These are phyloP conservation scores for Melanopsichium pennsylvanicum DNA, from an alignment of 1,284 basidiomycete genomes.

Conservation along the genomic window DNA sequence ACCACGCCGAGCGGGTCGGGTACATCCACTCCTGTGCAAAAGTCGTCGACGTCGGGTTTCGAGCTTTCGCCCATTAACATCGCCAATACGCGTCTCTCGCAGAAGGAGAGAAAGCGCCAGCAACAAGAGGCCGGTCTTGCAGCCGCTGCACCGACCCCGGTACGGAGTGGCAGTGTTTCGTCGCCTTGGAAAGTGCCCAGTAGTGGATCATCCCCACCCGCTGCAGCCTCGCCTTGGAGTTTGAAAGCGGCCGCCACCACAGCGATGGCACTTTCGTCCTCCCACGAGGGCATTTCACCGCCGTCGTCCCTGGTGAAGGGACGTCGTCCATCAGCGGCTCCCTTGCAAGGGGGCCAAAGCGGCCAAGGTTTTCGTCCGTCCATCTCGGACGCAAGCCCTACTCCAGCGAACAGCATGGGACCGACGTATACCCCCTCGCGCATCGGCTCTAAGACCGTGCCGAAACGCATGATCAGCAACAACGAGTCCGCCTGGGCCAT, in stretches of 20 bases:
- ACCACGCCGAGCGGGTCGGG: constrained; percentile 35
- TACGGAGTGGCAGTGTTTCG: constrained; percentile 19
- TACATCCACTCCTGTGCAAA: constrained; percentile 31
- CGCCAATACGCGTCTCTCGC: constrained; percentile 51
- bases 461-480: constrained; percentile 33
- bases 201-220: constrained; percentile 16
- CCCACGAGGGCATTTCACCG: constrained; percentile 31
- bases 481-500: constrained; percentile 36
- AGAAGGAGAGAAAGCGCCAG: constrained; percentile 61
- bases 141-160: constrained; percentile 7
- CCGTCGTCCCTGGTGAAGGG: constrained; percentile 4
- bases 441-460: constrained; percentile 21
- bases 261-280: constrained; percentile 26
- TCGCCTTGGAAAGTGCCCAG: constrained; percentile 36
- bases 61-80: constrained; percentile 39
- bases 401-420: constrained; percentile 27
- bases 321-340: constrained; percentile 34
- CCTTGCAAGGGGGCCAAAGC: constrained; percentile 10
- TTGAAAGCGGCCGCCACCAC: constrained; percentile 16
- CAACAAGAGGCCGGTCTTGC: constrained; percentile 37
- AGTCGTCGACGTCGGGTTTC: constrained; percentile 12
- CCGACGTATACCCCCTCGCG: constrained; percentile 48
- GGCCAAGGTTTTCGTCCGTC: constrained; percentile 10
- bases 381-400: constrained; percentile 10
- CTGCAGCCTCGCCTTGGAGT: neutral